Percentiles rank a stretch among this genome's conserved stretches.
These are phyloP conservation scores for Asterochloris sp. DNA, from an alignment of 139 green algal genomes.

Conservation along the genomic window DNA sequence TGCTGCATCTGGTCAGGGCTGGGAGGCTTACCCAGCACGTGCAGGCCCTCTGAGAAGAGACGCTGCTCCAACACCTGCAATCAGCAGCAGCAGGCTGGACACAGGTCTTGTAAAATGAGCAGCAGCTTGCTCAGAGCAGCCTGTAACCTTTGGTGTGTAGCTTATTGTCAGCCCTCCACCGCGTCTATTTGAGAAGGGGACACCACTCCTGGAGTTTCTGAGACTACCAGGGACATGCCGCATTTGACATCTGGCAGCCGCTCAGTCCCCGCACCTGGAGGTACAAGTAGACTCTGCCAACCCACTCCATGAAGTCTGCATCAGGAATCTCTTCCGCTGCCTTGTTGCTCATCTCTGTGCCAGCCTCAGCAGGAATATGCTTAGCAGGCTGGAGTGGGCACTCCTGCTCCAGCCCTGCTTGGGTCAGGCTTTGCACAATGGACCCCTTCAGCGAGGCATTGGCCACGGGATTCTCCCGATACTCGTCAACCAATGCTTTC, in stretches of 20 bases:
- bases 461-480: constrained; percentile 54
- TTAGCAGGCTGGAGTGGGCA: constrained; percentile 48
- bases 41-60: constrained; percentile 94
- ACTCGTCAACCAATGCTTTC: constrained; percentile 77
- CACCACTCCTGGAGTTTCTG: neutral
- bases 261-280: constrained; percentile 49
- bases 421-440: constrained; percentile 49
- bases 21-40: constrained; percentile 80
- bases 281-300: constrained; percentile 76
- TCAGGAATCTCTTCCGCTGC: constrained; percentile 33
- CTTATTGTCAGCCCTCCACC: too few species aligned
- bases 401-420: constrained; percentile 63
- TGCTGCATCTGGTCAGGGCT: constrained; percentile 38
- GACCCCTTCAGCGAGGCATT: constrained; percentile 27
- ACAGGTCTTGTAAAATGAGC: too few species aligned
- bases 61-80: constrained; percentile 81
- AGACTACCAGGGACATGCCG: neutral
- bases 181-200: too few species aligned
- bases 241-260: neutral
- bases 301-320: constrained; percentile 68
- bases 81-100: too few species aligned
- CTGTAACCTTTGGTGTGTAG: too few species aligned
- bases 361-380: neutral
- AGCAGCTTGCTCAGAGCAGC: too few species aligned
- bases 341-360: constrained; percentile 35